Percentiles rank a stretch among this genome's conserved stretches.
phyloP scores from a whole-genome alignment of 2,329 filamentous ascomycete species.

The Claviceps maximensis region DNA sequence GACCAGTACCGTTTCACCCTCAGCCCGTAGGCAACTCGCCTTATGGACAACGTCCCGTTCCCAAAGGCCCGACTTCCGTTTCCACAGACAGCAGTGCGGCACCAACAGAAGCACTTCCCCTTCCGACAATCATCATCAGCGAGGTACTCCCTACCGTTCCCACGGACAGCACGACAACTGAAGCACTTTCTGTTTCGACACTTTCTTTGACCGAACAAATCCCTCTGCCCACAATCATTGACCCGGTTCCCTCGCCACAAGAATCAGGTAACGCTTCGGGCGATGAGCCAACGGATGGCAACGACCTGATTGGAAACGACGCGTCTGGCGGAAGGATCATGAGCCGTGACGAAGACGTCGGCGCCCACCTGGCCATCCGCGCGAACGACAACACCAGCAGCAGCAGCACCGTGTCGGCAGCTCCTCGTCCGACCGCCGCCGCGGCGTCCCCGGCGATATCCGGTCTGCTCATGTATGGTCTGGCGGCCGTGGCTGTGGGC shows the following conservation, averaged over 20 bases:
- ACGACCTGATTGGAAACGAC: no score
- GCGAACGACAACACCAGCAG: background rate
- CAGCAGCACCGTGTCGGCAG: background rate
- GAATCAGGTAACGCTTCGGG: no score
- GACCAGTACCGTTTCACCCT: no score
- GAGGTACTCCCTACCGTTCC: background rate
- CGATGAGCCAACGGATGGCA: no score
- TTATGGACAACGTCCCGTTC: background rate
- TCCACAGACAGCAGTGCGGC: no score
- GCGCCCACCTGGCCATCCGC: background rate
- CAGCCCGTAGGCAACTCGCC: no score
- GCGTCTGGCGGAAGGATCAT: no score
- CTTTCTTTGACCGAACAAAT: background rate
- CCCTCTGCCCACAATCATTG: background rate
- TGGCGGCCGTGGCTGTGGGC: constrained; percentile 1
- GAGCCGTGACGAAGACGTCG: background rate
- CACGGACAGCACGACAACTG: background rate
- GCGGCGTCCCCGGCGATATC: background rate
- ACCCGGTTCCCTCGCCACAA: no score
- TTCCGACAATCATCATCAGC: background rate
- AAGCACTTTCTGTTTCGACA: background rate
- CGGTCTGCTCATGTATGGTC: background rate
- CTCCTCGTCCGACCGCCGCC: background rate
- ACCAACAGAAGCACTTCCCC: background rate
- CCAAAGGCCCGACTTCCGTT: no score